A percentile compares a stretch with the other conserved stretches of the same genome.
These are phyloP conservation scores for Melanomma pulvis-pyrius DNA, from an alignment of 495 filamentous ascomycete species.

Conservation along the genomic window DNA sequence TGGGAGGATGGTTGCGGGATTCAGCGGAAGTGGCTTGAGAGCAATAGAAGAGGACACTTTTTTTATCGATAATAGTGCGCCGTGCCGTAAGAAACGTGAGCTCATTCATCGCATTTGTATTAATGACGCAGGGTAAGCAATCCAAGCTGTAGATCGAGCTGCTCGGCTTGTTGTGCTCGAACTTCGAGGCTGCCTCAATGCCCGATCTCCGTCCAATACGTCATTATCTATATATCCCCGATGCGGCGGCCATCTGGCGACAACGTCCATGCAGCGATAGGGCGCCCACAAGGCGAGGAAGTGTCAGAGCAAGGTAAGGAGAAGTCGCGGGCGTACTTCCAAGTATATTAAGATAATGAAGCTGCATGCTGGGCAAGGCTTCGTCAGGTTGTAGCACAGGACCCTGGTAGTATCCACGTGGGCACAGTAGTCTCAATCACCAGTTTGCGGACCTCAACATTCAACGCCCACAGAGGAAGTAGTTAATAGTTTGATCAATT, in stretches of 20 bases:
- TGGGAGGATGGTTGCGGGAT: conserved; percentile 12
- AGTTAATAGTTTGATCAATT: conserved; percentile 1
- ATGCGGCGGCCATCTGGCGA: background rate
- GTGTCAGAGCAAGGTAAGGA: background rate
- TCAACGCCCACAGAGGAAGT: background rate
- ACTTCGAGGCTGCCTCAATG: background rate
- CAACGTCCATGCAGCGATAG: background rate
- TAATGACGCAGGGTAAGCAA: conserved; percentile 1
- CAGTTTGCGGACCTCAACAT: background rate
- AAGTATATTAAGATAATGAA: background rate
- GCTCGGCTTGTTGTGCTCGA: background rate
- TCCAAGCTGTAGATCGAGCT: background rate
- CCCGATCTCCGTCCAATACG: background rate
- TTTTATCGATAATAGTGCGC: conserved; percentile 4
- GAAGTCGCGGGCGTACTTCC: background rate
- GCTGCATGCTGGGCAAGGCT: too few species aligned
- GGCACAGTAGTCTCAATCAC: too few species aligned
- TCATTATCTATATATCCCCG: background rate
- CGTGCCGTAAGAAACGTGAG: background rate
- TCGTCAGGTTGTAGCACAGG: too few species aligned
- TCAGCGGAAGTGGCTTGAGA: conserved; percentile 23
- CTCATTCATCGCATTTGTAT: background rate
- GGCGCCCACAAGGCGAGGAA: background rate
- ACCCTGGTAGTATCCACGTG: too few species aligned
- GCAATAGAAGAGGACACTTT: background rate